phyloP scores from a whole-genome alignment of 805 yeast species.

The Maudiozyma saulgeensis region DNA sequence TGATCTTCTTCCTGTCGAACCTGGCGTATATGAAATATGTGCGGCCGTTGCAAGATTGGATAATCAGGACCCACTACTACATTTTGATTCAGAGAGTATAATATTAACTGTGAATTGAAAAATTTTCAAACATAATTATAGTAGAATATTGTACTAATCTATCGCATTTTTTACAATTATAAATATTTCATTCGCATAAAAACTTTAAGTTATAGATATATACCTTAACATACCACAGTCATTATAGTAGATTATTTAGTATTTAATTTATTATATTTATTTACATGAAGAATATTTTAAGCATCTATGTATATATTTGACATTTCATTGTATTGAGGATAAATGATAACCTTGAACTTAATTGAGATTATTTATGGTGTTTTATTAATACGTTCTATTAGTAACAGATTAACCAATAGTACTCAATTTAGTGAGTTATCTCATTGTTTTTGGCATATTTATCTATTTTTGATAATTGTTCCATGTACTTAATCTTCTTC shows the following conservation, averaged over 20 bases:
- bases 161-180: not conserved
- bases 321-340: not conserved
- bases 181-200: no score
- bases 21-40: slow-evolving; percentile 81
- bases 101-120: slow-evolving; percentile 1
- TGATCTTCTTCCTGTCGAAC: slow-evolving; percentile 53
- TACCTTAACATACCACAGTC: no score
- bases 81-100: slow-evolving; percentile 6
- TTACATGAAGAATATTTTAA: slow-evolving; percentile 2
- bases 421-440: not conserved
- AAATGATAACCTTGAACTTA: no score
- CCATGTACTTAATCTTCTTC: slow-evolving; percentile 8
- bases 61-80: slow-evolving; percentile 6
- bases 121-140: not conserved
- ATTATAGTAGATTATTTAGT: not conserved
- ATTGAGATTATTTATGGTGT: not conserved
- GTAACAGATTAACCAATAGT: not conserved
- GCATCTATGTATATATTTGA: not conserved
- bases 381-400: not conserved
- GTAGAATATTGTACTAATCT: not conserved
- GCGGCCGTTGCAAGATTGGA: slow-evolving; percentile 9
- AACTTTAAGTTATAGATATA: no score
- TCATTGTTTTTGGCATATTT: not conserved
- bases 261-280: not conserved
- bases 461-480: slow-evolving; percentile 7